Base-by-base conservation (phyloP, 495 filamentous ascomycete species). In the Penicillium odoratum region DNA sequence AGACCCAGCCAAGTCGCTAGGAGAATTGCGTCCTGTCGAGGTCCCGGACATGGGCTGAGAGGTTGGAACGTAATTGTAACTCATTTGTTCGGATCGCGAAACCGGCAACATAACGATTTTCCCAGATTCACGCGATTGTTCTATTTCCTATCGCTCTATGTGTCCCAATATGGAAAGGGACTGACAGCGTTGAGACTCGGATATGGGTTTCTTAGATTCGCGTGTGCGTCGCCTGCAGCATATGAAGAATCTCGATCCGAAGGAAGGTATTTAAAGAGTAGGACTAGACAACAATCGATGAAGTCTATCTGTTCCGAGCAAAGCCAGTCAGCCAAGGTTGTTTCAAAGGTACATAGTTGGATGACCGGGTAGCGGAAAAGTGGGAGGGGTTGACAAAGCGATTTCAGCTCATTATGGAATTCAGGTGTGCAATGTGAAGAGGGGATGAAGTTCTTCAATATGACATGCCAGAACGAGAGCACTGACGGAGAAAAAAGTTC, bases 31-130 rank as follows among this genome's bases (percentile, higher is more conserved):
- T 40, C 90, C 85, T 36, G 90, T 95, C 40, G 93, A 94, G 40
- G 94, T 89, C 54, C 86, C 88, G 43, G 94, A 96, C 61, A 88
- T 86, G 54, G 88, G 78, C 68, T 91, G 88, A 60, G 86, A 72
- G 84, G 88, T 81, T 85, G 84, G 76, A 72, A 87, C 81, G 83
- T 83, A 78, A 79, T 80, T 91, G 82, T 80, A 90, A 83, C 87
- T 91, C 84, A 89, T 87, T 64, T 86, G 84, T 54, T 88, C 84
- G 28, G 85, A 79, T 64, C 83, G 81, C 48, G 82, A 78, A 50
- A 83, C 84, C 73, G 89, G 91, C 78, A 90, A 88, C 94, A 97
- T 97, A 90, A 94, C 90, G 80, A 76, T 74, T 72, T 73, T 62
- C 66, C 64, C 47, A 25, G 43, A 59, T 56, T 42, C 64, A 68